phyloP scores from a whole-genome alignment of 768 basidiomycete species.

The Pisolithus microcarpus region DNA sequence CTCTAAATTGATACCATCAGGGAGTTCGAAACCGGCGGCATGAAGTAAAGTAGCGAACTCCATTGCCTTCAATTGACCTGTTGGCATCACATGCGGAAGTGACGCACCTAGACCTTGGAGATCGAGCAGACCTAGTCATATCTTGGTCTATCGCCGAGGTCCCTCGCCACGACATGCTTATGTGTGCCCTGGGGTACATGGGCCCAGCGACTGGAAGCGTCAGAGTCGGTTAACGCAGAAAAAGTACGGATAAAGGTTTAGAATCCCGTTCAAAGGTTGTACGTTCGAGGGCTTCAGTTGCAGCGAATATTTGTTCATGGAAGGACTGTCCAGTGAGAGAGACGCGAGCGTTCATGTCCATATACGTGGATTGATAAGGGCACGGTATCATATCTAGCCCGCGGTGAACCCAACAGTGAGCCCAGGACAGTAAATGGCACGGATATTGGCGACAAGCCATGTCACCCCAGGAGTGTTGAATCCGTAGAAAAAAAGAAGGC shows the following conservation, averaged over 20 bases:
- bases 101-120: slow-evolving; percentile 67
- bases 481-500: too few relatives aligned
- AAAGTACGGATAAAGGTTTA: neutral
- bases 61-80: neutral
- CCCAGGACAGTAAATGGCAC: neutral
- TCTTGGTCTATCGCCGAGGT: slow-evolving; percentile 69
- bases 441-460: slow-evolving; percentile 54
- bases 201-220: too few relatives aligned
- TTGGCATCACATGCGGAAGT: neutral
- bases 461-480: too few relatives aligned
- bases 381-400: slow-evolving; percentile 52
- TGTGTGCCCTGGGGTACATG: too few relatives aligned
- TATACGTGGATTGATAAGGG: neutral
- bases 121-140: slow-evolving; percentile 86
- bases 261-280: slow-evolving; percentile 56
- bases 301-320: slow-evolving; percentile 74
- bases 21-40: slow-evolving; percentile 43
- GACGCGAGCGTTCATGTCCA: neutral
- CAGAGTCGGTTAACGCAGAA: slow-evolving; percentile 2
- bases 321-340: slow-evolving; percentile 47
- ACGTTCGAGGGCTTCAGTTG: slow-evolving; percentile 84
- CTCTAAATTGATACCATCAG: neutral
- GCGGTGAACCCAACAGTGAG: slow-evolving; percentile 60
- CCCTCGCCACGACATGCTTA: slow-evolving; percentile 36
- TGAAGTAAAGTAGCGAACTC: slow-evolving; percentile 33